These are phyloP conservation scores for Claviceps spartinae DNA, from an alignment of 2,329 filamentous ascomycete species.

Conservation along the genomic window DNA sequence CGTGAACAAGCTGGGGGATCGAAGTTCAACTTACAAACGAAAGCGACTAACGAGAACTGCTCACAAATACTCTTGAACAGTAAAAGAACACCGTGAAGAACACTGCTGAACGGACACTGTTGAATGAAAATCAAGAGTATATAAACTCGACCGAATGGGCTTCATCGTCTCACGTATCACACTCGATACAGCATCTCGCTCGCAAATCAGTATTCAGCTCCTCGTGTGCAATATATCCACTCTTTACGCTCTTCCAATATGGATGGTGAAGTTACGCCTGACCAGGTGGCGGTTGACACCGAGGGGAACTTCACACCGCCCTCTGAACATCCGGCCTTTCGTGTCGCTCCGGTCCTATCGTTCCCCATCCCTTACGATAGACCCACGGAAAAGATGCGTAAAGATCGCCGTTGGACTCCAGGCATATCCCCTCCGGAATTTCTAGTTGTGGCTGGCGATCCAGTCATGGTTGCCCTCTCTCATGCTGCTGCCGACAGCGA, in stretches of 20 bases:
- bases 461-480: slow-evolving; percentile 44
- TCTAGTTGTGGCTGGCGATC: slow-evolving; percentile 41
- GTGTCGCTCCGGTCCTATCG: slow-evolving; percentile 38
- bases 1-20: too few species aligned
- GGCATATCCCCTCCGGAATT: slow-evolving; percentile 30
- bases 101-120: not conserved
- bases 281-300: slow-evolving; percentile 51
- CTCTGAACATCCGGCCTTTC: slow-evolving; percentile 40
- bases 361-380: slow-evolving; percentile 46
- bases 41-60: too few species aligned
- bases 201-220: not conserved
- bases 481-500: slow-evolving; percentile 34
- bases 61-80: too few species aligned
- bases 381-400: slow-evolving; percentile 31
- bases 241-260: slow-evolving; percentile 11
- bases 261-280: slow-evolving; percentile 18
- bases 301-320: slow-evolving; percentile 53
- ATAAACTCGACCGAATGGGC: slow-evolving; percentile 3
- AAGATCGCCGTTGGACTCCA: slow-evolving; percentile 19
- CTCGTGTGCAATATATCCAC: not conserved
- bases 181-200: slow-evolving; percentile 1
- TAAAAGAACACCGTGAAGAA: too few species aligned
- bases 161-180: slow-evolving; percentile 8
- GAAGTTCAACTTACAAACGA: too few species aligned
- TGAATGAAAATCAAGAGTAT: not conserved